Base-by-base conservation (phyloP, 2,329 filamentous ascomycete species). In the Chrysosporium queenslandicum region DNA sequence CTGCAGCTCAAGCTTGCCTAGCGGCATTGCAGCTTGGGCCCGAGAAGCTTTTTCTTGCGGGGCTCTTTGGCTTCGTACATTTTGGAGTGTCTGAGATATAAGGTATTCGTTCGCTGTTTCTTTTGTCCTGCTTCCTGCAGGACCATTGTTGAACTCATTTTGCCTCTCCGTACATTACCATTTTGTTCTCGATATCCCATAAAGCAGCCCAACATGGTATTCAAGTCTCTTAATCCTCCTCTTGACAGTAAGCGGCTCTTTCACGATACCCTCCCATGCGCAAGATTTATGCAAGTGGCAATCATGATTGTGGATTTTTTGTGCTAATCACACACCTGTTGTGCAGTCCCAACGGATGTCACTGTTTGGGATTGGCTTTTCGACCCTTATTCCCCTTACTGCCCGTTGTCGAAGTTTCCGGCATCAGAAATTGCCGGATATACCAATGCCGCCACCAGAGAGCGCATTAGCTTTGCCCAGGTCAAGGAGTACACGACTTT, bases 311-410 rank as follows among this genome's bases (percentile, higher is more conserved):
- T 41, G n/a, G 20, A 25, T n/a, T 16, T n/a, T n/a, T n/a, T 37
- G 20, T 47, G 32, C 23, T 29, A 14, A 47, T 20, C 4, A 52
- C 21, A 9, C 12, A 20, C 4, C 21, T 32, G 6, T 27, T 43
- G n/a, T n/a, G 23, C 25, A 79, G 77, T 80, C 3, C 78, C 79
- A 9, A 70, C 69, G 34, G 65, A 77, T 54, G 61, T 79, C 23
- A 74, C 78, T 6, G 73, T 79, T 37, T 83, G 79, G 79, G 73
- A 78, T 58, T 83, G 77, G 76, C 71, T 82, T 11, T 81, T 83
- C 62, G 75, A 80, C 58, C 32, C 53, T 18, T 46, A 60, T 50
- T 50, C 48, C 9, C 61, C 71, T 3, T 74, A 75, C 58, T 80
- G 76, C 1, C 75, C 75, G 1, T 60, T 78, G 12, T 63, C 63